phyloP scores from a whole-genome alignment of 192 early-diverging fungal species.

The Ambispora gerdemannii region DNA sequence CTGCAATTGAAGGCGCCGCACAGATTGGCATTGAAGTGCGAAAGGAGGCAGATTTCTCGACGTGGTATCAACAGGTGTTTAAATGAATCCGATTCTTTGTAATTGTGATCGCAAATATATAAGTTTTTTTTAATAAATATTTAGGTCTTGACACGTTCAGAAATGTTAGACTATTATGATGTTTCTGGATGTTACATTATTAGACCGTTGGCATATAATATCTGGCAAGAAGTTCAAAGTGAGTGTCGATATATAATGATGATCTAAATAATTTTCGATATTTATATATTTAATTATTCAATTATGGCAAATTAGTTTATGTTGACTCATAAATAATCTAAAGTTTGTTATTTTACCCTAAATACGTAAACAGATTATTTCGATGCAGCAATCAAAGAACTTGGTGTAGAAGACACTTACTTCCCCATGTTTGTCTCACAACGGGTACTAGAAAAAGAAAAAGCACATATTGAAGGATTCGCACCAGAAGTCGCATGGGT shows the following conservation, averaged over 20 bases:
- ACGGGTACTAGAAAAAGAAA: constrained; percentile 86
- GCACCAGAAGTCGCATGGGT: constrained; percentile 99
- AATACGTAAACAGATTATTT: constrained; percentile 72
- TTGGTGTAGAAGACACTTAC: constrained; percentile 96
- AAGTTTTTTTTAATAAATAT: neutral
- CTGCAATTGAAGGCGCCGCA: constrained; percentile 54
- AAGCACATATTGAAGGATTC: constrained; percentile 99
- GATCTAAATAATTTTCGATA: neutral
- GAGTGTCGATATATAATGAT: constrained; percentile 19
- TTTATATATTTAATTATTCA: constrained; percentile 1
- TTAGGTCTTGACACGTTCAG: constrained; percentile 79
- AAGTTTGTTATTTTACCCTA: neutral
- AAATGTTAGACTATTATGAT: constrained; percentile 99
- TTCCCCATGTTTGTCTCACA: constrained; percentile 99
- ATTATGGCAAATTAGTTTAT: constrained; percentile 11
- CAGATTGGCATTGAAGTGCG: constrained; percentile 82
- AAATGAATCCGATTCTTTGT: constrained; percentile 1
- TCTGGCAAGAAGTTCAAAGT: constrained; percentile 97
- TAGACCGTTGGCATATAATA: constrained; percentile 90
- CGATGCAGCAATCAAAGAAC: constrained; percentile 80
- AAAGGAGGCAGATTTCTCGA: constrained; percentile 89
- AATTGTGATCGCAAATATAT: neutral
- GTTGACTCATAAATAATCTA: neutral
- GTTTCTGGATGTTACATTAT: constrained; percentile 98
- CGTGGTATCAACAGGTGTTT: constrained; percentile 88